Evolutionary conservation across 2,329 filamentous ascomycete species (phyloP), one percentile per base, ranked within the genome.

Genomic region (Xylariaceae sp.): DNA sequence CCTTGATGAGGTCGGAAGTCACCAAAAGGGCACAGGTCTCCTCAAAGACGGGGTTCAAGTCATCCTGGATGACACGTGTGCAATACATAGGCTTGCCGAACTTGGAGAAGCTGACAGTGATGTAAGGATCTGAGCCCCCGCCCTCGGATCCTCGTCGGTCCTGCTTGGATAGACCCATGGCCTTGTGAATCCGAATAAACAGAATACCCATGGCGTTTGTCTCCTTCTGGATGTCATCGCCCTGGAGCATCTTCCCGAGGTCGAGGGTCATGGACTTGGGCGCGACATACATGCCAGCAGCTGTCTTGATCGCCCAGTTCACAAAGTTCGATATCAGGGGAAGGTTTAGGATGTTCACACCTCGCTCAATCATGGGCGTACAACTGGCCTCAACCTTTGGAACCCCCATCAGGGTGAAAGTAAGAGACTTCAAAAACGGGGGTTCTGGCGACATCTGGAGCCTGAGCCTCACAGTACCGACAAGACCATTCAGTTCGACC

Each of bases 11-110:
- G 48, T 96, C 89, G 0, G 86, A 76, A 0, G 86, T 95, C 5
- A 98, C 86, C 12, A 96, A 69, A 13, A 97, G 71, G 1, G 87
- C 88, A 30, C 86, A 81, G 2, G 79, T 85, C 64, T 97, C 92
- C 55, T 92, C 85, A 70, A 94, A 97, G 4, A 95, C 73, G 0
- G 92, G 92, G 55, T 97, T 94, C 38, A 95, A 73, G 51, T 96
- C 85, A 56, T 97, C 90, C 36, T 90, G 88, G 48, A 97, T 96
- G 36, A 97, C 89, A 33, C 92, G 81, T 2, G 92, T 97, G 63
- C 89, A 96, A 64, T 95, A 97, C 77, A 95, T 94, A 2, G 90
- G 90, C 66, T 98, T 98, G 40, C 85, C 86, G 53, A 96, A 97
- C 62, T 97, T 96, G 55, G 87, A 94, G 69, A 94, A 97, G 28